Conservation (phyloP, 164 flowering plant genomes). For the Annona cherimola region DNA sequence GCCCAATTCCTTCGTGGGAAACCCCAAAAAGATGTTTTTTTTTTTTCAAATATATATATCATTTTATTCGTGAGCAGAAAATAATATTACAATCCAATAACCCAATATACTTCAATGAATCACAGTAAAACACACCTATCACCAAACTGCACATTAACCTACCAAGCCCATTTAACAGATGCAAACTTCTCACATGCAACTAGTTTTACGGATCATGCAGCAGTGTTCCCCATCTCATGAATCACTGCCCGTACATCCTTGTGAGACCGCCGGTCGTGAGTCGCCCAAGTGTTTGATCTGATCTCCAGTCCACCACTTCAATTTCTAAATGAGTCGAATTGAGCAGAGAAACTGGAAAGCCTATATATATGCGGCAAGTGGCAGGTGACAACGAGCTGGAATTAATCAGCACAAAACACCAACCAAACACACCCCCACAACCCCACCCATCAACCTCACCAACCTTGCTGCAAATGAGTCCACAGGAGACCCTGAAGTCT, state of each 20-base stretch:
- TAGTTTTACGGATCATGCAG: no score
- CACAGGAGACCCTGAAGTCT: slow-evolving; percentile 29
- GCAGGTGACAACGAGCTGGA: not conserved
- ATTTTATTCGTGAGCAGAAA: no score
- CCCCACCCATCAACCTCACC: slow-evolving; percentile 14
- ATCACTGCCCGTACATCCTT: not conserved
- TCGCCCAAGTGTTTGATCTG: not conserved
- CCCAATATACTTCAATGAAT: not conserved
- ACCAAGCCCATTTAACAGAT: not conserved
- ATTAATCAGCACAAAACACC: slow-evolving; percentile 1
- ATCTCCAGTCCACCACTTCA: no score
- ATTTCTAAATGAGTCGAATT: no score
- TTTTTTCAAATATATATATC: not conserved
- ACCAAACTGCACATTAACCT: no score
- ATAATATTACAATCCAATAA: not conserved
- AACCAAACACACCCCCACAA: slow-evolving; percentile 20
- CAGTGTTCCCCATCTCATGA: not conserved
- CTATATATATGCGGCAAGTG: not conserved
- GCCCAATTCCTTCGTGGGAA: not conserved
- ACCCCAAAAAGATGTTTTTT: no score
- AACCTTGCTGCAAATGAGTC: not conserved
- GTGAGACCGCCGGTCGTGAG: not conserved
- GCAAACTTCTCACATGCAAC: not conserved
- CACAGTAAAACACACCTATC: not conserved
- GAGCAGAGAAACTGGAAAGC: no score